These are phyloP conservation scores for Antarctomyces pellizariae DNA, from an alignment of 495 filamentous ascomycete genomes.

Conservation along the genomic window DNA sequence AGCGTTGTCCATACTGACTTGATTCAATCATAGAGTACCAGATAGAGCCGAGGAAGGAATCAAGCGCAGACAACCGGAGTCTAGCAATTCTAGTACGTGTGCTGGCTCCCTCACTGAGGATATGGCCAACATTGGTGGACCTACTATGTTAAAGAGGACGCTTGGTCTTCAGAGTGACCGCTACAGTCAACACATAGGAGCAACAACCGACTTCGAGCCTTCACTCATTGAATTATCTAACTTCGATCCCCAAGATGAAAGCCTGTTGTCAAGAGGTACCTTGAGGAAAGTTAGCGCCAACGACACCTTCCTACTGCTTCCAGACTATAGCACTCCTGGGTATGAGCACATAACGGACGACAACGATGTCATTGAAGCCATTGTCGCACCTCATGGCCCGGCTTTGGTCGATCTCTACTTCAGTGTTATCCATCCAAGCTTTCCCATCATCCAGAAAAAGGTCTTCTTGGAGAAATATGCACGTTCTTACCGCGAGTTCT, in stretches of 20 bases:
- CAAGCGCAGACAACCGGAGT: constrained; percentile 24
- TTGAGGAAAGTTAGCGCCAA: constrained; percentile 60
- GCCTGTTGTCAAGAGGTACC: constrained; percentile 37
- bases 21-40: constrained; percentile 19
- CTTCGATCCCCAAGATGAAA: constrained; percentile 51
- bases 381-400: constrained; percentile 63
- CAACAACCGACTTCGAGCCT: constrained; percentile 50
- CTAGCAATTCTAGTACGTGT: constrained; percentile 27
- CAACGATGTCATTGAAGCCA: constrained; percentile 54
- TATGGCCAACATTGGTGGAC: constrained; percentile 36
- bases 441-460: constrained; percentile 73
- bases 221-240: constrained; percentile 46
- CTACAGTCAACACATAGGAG: constrained; percentile 40
- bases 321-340: constrained; percentile 36
- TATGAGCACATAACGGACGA: constrained; percentile 37
- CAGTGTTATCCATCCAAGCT: constrained; percentile 64
- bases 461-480: constrained; percentile 71
- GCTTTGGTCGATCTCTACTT: constrained; percentile 75
- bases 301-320: constrained; percentile 66
- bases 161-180: constrained; percentile 37
- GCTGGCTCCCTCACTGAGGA: constrained; percentile 32
- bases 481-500: constrained; percentile 50
- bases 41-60: constrained; percentile 28
- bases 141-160: constrained; percentile 35
- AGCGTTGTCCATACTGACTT: constrained; percentile 2